Base-by-base conservation (phyloP, 192 early-diverging fungal species). In the Piromyces sp. region DNA sequence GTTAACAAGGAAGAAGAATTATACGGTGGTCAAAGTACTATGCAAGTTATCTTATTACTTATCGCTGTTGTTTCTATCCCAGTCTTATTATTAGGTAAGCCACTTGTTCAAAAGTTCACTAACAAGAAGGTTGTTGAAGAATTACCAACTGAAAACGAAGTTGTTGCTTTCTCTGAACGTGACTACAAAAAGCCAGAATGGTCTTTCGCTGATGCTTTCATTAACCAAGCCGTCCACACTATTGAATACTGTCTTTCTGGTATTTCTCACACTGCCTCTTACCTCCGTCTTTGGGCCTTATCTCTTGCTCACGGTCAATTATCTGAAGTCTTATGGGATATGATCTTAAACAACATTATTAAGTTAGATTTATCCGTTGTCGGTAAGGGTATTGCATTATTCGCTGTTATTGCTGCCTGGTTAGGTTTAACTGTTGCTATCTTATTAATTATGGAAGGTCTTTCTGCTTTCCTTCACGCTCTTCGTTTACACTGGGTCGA, bases 201-300 rank as follows among this genome's bases (percentile, higher is more conserved):
- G 42, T 51, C 42, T 22, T 51, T 51, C 42, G 15, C 42, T 51
- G 98, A 98, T 81, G 90, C 93, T 82, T 93, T 98, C 94, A 96
- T 99, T 84, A 94, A 98, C 88, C 96, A 97, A 87, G 89, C 92
- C 29, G 98, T 99, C 84, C 98, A 99, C 86, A 98, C 97, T 13
- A 98, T 99, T 84, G 98, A 99, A 86, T 99, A 96, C 86, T 96
- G 95, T 84, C 91, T 99, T 80, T 91, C 92, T 80, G 94, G 94
- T 36, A 96, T 99, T 81, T 99, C 98, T 80, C 96, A 99, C 89
- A 99, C 98, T 29, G 98, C 98, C 3, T 97, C 95, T 30, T 99
- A 99, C 83, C 93, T 99, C 81, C 96, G 98, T 83, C 90, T 99
- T 80, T 99, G 98, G 98, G 98, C 98, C 81, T 87, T 99, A 80